phyloP scores from a whole-genome alignment of 2,329 filamentous ascomycete genomes.

The Dactylellina leptospora region DNA sequence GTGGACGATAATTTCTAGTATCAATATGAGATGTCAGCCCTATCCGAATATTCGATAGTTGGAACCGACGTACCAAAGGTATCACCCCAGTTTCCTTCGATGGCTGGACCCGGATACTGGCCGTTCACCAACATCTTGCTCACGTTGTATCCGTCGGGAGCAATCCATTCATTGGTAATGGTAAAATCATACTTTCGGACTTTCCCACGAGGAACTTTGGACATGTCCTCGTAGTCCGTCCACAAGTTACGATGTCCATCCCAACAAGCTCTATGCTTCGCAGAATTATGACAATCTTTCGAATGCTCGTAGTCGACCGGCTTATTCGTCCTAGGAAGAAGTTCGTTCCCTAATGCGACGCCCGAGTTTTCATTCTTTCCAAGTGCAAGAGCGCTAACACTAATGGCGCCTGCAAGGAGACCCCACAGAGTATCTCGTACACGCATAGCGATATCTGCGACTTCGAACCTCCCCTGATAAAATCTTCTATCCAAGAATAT shows the following conservation, averaged over 20 bases:
- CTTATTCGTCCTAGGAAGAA: constrained; percentile 2
- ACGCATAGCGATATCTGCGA: background rate
- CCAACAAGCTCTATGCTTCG: constrained; percentile 31
- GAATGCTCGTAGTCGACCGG: constrained; percentile 1
- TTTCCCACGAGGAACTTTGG: constrained; percentile 16
- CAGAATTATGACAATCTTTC: constrained; percentile 3
- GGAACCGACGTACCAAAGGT: constrained; percentile 62
- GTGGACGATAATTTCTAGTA: constrained; percentile 60
- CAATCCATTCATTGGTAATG: constrained; percentile 64
- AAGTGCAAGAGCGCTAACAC: background rate
- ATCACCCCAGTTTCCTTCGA: constrained; percentile 73
- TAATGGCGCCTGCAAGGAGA: constrained; percentile 1
- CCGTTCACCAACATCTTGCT: constrained; percentile 69
- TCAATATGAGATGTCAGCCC: constrained; percentile 27
- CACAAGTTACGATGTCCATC: constrained; percentile 17
- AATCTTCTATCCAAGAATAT: no score
- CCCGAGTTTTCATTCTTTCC: background rate
- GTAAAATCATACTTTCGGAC: constrained; percentile 65
- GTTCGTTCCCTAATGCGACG: background rate
- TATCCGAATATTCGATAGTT: constrained; percentile 17
- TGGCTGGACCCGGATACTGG: constrained; percentile 72
- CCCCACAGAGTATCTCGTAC: constrained; percentile 8
- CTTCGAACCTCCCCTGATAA: no score
- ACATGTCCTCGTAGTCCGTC: constrained; percentile 38
- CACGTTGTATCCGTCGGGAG: constrained; percentile 66